A percentile compares a stretch with the other conserved stretches of the same genome.
phyloP scores from a whole-genome alignment of 495 filamentous ascomycete genomes.

The Daldinia vernicosa region DNA sequence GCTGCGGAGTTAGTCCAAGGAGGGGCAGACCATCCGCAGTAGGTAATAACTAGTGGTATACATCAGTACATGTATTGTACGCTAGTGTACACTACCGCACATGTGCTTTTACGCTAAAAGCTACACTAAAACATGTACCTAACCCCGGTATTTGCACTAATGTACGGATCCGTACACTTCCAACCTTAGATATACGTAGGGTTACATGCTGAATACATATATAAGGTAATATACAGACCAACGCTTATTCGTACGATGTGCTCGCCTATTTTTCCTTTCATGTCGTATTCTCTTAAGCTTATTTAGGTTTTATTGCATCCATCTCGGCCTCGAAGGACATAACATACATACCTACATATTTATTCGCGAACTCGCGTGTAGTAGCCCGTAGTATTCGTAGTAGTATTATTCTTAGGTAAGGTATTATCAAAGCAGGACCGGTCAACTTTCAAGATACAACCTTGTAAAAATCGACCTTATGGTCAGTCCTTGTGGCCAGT shows the following conservation, averaged over 20 bases:
- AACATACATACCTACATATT: background rate
- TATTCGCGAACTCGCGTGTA: background rate
- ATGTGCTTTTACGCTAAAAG: background rate
- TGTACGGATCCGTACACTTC: slow-evolving; percentile 9
- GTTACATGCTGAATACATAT: slow-evolving; percentile 11
- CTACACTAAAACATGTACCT: background rate
- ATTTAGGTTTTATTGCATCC: slow-evolving; percentile 3
- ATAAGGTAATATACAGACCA: slow-evolving; percentile 12
- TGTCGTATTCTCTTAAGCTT: slow-evolving; percentile 24
- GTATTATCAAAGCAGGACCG: slow-evolving; percentile 4
- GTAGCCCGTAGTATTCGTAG: background rate
- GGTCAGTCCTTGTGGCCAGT: background rate
- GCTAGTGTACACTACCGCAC: no score
- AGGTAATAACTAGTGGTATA: no score
- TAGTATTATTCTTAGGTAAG: background rate
- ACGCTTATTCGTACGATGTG: slow-evolving; percentile 20
- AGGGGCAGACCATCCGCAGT: slow-evolving; percentile 20
- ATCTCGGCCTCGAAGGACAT: slow-evolving; percentile 1
- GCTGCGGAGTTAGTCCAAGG: slow-evolving; percentile 23
- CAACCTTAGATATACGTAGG: slow-evolving; percentile 4
- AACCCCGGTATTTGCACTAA: background rate
- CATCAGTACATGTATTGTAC: background rate
- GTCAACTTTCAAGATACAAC: slow-evolving; percentile 8
- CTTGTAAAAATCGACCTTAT: background rate
- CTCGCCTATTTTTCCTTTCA: slow-evolving; percentile 7